Conservation (phyloP, 225 moss, liverwort and hornwort genomes). For the Pseudisothecium myosuroides region DNA sequence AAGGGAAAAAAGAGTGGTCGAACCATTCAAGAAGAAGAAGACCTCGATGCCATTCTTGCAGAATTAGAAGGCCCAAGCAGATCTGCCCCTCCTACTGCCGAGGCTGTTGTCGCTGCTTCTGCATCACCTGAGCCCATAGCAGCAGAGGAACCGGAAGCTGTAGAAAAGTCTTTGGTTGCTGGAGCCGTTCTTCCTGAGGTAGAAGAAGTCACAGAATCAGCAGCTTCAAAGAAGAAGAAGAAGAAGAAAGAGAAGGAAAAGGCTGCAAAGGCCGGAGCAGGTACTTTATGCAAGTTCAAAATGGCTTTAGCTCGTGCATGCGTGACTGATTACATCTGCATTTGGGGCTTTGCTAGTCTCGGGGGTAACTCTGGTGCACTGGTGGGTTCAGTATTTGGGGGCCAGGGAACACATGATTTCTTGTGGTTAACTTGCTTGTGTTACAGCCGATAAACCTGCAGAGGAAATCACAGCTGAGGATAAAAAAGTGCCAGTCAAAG, state of each 20-base stretch:
- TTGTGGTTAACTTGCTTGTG: slow-evolving; percentile 4
- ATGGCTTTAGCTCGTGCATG: not conserved
- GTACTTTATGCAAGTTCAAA: not conserved
- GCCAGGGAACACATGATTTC: not conserved
- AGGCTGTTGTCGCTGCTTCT: slow-evolving; percentile 19
- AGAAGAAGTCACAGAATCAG: slow-evolving; percentile 77
- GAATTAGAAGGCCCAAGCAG: slow-evolving; percentile 75
- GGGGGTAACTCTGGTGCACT: not conserved
- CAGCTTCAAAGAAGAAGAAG: slow-evolving; percentile 94
- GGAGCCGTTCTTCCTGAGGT: slow-evolving; percentile 24
- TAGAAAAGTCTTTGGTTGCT: not conserved
- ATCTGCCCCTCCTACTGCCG: slow-evolving; percentile 4
- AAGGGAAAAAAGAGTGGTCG: slow-evolving; percentile 70
- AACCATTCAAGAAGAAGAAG: slow-evolving; percentile 82
- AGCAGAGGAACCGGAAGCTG: slow-evolving; percentile 7
- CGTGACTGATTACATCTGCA: not conserved
- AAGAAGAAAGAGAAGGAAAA: slow-evolving; percentile 91
- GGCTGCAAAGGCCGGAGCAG: slow-evolving; percentile 66
- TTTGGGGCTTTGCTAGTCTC: not conserved
- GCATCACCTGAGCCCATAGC: slow-evolving; percentile 10
- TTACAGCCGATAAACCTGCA: slow-evolving; percentile 49
- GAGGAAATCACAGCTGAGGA: slow-evolving; percentile 34
- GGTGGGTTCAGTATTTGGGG: not conserved
- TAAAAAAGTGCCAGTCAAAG: slow-evolving; percentile 28
- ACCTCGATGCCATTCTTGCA: slow-evolving; percentile 93